phyloP scores from a whole-genome alignment of 345 rosid species.

The Lagerstroemia speciosa region DNA sequence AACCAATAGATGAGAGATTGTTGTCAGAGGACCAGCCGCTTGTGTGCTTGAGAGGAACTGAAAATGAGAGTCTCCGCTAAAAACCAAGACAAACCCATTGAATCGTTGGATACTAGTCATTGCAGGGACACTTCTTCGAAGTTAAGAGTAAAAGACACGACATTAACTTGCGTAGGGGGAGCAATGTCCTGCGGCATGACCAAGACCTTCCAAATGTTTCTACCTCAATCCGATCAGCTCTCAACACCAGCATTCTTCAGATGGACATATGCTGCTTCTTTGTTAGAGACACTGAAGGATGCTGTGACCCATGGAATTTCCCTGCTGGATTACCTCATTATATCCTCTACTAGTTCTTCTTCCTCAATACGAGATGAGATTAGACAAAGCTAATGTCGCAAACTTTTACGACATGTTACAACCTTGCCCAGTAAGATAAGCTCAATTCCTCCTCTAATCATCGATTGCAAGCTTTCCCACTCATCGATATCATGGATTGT shows the following conservation, averaged over 20 bases:
- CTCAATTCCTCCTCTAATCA: too few species aligned
- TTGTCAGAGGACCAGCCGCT: constrained; percentile 77
- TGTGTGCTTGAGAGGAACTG: constrained; percentile 55
- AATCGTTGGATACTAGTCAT: constrained; percentile 40
- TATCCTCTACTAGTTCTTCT: too few species aligned
- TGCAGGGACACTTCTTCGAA: constrained; percentile 66
- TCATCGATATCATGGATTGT: too few species aligned
- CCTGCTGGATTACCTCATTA: too few species aligned
- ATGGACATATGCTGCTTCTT: constrained; percentile 78
- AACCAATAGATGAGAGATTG: constrained; percentile 28
- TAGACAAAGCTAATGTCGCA: too few species aligned
- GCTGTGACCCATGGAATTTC: too few species aligned
- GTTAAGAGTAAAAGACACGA: constrained; percentile 17
- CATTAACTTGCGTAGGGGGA: not conserved
- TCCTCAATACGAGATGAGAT: too few species aligned
- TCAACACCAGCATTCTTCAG: constrained; percentile 79
- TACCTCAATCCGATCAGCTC: constrained; percentile 44
- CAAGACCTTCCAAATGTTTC: not conserved
- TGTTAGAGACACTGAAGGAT: constrained; percentile 1
- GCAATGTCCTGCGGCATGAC: not conserved
- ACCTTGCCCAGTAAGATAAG: too few species aligned
- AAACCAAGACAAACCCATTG: not conserved
- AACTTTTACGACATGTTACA: too few species aligned
- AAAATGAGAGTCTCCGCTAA: not conserved
- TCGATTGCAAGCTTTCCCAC: too few species aligned